phyloP scores from a whole-genome alignment of 1,284 basidiomycete genomes.

The Puccinia triticina region DNA sequence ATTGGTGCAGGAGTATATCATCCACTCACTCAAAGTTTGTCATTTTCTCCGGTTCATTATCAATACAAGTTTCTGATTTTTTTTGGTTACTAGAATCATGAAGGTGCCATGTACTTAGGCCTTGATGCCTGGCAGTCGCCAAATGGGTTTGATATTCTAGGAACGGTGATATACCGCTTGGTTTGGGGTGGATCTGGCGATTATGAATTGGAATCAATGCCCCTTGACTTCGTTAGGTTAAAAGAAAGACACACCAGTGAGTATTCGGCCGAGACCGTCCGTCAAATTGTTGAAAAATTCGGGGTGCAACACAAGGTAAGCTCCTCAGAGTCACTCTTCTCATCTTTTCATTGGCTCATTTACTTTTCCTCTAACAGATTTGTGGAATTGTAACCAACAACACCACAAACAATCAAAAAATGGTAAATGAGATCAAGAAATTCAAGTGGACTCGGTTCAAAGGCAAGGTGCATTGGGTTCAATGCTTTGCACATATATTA shows the following conservation, averaged over 20 bases:
- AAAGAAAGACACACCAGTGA: conserved; percentile 10
- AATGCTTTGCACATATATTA: too few species aligned
- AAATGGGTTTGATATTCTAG: conserved; percentile 8
- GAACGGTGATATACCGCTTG: conserved; percentile 9
- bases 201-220: not conserved
- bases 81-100: not conserved
- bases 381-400: conserved; percentile 15
- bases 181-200: not conserved
- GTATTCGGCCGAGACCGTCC: conserved; percentile 4
- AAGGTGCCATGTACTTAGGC: conserved; percentile 12
- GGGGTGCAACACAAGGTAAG: too few species aligned
- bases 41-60: not conserved
- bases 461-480: too few species aligned
- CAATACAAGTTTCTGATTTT: not conserved
- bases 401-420: not conserved
- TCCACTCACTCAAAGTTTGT: not conserved
- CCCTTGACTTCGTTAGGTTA: conserved; percentile 2
- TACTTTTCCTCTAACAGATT: not conserved
- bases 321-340: not conserved
- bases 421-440: too few species aligned
- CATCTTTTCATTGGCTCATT: not conserved
- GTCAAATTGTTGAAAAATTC: conserved; percentile 1
- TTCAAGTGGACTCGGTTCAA: too few species aligned
- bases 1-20: conserved; percentile 6
- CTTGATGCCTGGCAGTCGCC: conserved; percentile 17